Conservation (phyloP, 768 basidiomycete species). For the Boletus reticuloceps region DNA sequence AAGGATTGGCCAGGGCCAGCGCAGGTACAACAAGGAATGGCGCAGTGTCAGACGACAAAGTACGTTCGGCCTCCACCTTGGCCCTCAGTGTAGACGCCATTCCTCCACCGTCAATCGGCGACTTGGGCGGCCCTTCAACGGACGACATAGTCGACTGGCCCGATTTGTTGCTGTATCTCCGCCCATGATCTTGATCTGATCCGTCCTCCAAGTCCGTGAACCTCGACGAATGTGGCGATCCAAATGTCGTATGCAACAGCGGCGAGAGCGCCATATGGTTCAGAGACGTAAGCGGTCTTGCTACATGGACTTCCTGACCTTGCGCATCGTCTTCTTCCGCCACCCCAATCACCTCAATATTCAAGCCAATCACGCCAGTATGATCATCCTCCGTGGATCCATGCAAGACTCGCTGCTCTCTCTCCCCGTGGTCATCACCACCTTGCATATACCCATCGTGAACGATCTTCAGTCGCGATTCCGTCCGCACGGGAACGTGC, state of each 20-base stretch:
- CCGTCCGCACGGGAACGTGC: conserved; percentile 30
- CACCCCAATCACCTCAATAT: conserved; percentile 15
- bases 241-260: conserved; percentile 41
- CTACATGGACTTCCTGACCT: conserved; percentile 8
- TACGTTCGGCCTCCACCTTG: conserved; percentile 14
- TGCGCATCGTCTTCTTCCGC: conserved; percentile 7
- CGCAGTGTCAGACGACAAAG: background rate
- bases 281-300: background rate
- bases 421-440: conserved; percentile 17
- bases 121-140: conserved; percentile 12
- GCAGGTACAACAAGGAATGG: background rate
- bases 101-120: conserved; percentile 13
- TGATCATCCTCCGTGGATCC: conserved; percentile 18
- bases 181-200: conserved; percentile 22
- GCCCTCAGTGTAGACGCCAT: conserved; percentile 15
- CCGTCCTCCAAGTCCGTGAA: conserved; percentile 30
- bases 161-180: conserved; percentile 15
- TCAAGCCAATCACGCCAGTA: background rate
- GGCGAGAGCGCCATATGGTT: conserved; percentile 29
- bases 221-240: conserved; percentile 36
- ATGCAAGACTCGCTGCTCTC: conserved; percentile 16
- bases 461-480: conserved; percentile 30
- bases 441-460: conserved; percentile 24
- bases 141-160: conserved; percentile 15
- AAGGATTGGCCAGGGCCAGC: background rate